Conservation (phyloP, 345 rosid genomes). For the Angophora floribunda region DNA sequence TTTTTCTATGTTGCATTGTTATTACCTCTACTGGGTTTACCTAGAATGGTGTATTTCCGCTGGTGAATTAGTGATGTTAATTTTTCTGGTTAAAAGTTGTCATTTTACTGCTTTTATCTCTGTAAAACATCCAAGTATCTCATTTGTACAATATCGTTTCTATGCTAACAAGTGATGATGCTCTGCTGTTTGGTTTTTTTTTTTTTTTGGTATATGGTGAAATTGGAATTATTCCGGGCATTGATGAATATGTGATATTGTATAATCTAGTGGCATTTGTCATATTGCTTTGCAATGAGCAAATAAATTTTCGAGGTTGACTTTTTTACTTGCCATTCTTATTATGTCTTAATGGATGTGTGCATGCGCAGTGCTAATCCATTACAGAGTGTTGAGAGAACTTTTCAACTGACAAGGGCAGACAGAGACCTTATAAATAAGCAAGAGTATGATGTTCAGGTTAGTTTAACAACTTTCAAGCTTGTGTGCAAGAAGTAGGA, state of each 20-base stretch:
- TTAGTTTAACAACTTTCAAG: slow-evolving; percentile 5
- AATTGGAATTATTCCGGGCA: neutral
- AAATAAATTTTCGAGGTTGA: neutral
- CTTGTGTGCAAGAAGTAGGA: neutral
- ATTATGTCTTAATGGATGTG: neutral
- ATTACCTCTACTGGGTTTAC: neutral
- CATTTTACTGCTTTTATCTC: neutral
- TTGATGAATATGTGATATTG: neutral
- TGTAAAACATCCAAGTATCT: neutral
- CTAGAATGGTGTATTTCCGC: neutral
- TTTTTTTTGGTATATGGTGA: neutral
- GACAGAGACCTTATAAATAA: slow-evolving; percentile 61
- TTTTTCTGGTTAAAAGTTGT: neutral
- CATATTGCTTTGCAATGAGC: neutral
- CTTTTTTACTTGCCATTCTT: neutral
- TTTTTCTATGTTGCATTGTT: neutral
- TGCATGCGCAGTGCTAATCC: slow-evolving; percentile 54
- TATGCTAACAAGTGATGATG: neutral
- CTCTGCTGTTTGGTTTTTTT: neutral
- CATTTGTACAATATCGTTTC: neutral
- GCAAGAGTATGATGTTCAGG: slow-evolving; percentile 82
- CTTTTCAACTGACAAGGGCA: slow-evolving; percentile 64
- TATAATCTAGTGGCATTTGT: neutral
- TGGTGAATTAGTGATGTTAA: neutral
- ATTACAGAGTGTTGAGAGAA: slow-evolving; percentile 53